Conservation (phyloP, 805 yeast genomes). For the Brettanomyces anomalus region DNA sequence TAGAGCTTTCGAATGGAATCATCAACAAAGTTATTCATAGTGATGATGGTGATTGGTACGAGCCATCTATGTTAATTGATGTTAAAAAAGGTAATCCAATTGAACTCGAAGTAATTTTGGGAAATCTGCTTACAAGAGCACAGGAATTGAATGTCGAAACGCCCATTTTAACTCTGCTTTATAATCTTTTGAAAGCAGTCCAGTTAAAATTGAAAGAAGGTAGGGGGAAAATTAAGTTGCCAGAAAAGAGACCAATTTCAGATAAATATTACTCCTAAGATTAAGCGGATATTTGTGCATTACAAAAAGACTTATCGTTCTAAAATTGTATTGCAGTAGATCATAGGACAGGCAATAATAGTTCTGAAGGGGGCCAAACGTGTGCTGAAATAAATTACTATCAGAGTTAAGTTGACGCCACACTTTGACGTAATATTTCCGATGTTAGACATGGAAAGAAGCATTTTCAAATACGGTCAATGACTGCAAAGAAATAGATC, state of each 20-base stretch:
- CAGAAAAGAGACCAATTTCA: slow-evolving; percentile 31
- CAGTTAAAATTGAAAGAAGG: slow-evolving; percentile 57
- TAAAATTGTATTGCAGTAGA: too few relatives aligned
- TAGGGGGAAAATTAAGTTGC: slow-evolving; percentile 36
- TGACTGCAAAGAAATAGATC: too few relatives aligned
- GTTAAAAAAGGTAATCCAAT: slow-evolving; percentile 55
- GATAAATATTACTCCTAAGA: slow-evolving; percentile 3
- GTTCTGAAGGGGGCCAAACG: too few relatives aligned
- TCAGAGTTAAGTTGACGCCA: too few relatives aligned
- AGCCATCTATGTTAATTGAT: slow-evolving; percentile 71
- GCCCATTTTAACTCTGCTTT: slow-evolving; percentile 52
- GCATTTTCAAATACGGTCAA: too few relatives aligned
- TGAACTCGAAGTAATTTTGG: slow-evolving; percentile 65
- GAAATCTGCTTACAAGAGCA: slow-evolving; percentile 51
- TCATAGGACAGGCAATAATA: too few relatives aligned
- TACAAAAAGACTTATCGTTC: too few relatives aligned
- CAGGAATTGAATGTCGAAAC: slow-evolving; percentile 37
- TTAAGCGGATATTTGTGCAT: too few relatives aligned
- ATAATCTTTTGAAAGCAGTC: slow-evolving; percentile 47
- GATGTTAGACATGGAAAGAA: too few relatives aligned
- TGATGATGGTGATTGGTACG: slow-evolving; percentile 50
- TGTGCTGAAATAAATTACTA: too few relatives aligned
- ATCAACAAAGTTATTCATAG: slow-evolving; percentile 44
- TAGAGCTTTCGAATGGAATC: slow-evolving; percentile 39
- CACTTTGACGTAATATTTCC: too few relatives aligned